Base-by-base conservation (phyloP, 768 basidiomycete genomes). In the Suillus discolor region DNA sequence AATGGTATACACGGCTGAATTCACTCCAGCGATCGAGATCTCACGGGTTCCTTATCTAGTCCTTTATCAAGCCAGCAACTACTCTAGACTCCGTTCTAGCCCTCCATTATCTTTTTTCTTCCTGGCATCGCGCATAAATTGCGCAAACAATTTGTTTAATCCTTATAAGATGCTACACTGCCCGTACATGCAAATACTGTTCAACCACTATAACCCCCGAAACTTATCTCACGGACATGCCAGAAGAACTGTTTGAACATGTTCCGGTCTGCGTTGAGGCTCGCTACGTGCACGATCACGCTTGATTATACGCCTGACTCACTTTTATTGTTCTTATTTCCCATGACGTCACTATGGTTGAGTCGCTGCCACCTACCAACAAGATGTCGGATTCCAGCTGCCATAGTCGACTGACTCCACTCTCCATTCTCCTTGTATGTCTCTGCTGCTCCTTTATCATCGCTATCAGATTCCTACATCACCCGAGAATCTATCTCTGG, bases 41-140 rank as follows among this genome's bases (percentile, higher is more conserved):
- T 62, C 63, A 61, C 62, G 47, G 5, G 70, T 73, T 64, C 57
- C 70, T 73, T 68, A 71, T 71, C 69, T 18, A 38, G 34, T 57
- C 55, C 55, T 23, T 38, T 57, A 57, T 57, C 55, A n/a, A 36
- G 36, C 36, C 13, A 38, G 15, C 42, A 42, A 2, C 3, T 53
- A 8, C 51, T 54, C 53, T 54, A 31, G 53, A 54, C 34, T 28
- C 3, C 9, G 39, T 31, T 60, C 59, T 42, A 60, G 59, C 23
- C 59, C 23, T 18, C n/a, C 38, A 25, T 39, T 23, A 38, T 57
- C n/a, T 31, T 31, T 39, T 23, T 23, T 57, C n/a, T 31, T 31
- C 31, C 31, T 31, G 31, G 31, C 4, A 31, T 4, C 31, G 25
- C 57, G 57, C 57, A 38, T 4, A 59, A 59, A 4, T 25, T 39